A percentile compares a stretch with the other conserved stretches of the same genome.
Evolutionary conservation across 306 rosid species (phyloP).

Genomic region (Boehmeria nivea): DNA sequence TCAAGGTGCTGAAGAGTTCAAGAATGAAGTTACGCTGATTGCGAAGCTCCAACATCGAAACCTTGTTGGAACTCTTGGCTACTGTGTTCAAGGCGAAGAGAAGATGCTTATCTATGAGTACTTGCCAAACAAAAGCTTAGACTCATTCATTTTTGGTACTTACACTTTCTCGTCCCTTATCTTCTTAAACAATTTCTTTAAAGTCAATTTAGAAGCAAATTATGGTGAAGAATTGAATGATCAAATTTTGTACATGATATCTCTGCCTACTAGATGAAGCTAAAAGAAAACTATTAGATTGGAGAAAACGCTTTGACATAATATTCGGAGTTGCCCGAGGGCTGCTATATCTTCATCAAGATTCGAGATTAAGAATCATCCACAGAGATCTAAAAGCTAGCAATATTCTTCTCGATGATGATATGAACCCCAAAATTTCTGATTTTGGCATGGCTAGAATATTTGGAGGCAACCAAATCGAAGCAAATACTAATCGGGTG

Average conservation of each 20-base stretch:
- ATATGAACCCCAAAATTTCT: constrained; percentile 55
- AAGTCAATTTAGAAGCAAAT: too few species aligned
- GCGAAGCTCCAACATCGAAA: constrained; percentile 67
- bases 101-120: constrained; percentile 60
- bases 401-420: constrained; percentile 43
- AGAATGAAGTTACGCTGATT: constrained; percentile 51
- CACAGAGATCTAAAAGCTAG: constrained; percentile 60
- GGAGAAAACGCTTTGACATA: constrained; percentile 39
- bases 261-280: constrained; percentile 20
- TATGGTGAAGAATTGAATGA: too few species aligned
- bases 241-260: too few species aligned
- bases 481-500: constrained; percentile 43
- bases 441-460: constrained; percentile 80
- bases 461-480: constrained; percentile 42
- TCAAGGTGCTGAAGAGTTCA: constrained; percentile 57
- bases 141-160: constrained; percentile 45
- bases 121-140: constrained; percentile 50
- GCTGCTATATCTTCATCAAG: constrained; percentile 55
- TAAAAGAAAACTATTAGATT: constrained; percentile 28
- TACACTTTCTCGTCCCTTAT: background rate
- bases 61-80: constrained; percentile 57
- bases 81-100: constrained; percentile 42
- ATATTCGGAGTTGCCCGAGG: constrained; percentile 46
- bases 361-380: constrained; percentile 53
- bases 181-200: background rate